Conservation (phyloP, 768 basidiomycete genomes). For the Cystobasidium ongulense region DNA sequence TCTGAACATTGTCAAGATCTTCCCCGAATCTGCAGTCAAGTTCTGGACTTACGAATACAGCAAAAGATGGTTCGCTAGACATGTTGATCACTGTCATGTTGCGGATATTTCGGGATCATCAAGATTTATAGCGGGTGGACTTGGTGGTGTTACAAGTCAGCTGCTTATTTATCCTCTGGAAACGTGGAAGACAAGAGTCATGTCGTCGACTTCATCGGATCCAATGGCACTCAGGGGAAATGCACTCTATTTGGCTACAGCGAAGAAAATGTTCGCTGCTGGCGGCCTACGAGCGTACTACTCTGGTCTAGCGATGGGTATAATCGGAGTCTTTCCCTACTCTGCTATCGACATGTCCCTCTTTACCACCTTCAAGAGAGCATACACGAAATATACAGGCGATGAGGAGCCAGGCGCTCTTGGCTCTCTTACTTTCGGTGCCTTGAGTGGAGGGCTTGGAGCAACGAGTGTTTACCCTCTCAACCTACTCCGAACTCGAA, state of each 20-base stretch:
- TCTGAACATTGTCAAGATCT: conserved; percentile 86
- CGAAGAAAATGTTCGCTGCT: conserved; percentile 63
- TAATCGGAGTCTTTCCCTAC: conserved; percentile 87
- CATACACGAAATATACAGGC: conserved; percentile 75
- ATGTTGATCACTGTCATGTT: conserved; percentile 79
- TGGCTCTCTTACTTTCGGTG: conserved; percentile 67
- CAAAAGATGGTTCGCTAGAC: conserved; percentile 85
- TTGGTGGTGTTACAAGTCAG: conserved; percentile 91
- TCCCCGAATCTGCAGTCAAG: conserved; percentile 92
- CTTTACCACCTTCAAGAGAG: conserved; percentile 87
- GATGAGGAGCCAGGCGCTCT: conserved; percentile 82
- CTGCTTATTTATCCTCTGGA: conserved; percentile 93
- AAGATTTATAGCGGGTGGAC: conserved; percentile 87
- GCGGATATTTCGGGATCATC: conserved; percentile 82
- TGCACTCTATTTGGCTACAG: conserved; percentile 54
- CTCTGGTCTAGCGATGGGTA: conserved; percentile 79
- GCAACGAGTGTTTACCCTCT: conserved; percentile 82
- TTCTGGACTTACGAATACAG: conserved; percentile 91
- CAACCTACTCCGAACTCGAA: conserved; percentile 66
- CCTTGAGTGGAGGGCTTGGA: conserved; percentile 84
- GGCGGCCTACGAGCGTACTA: conserved; percentile 81
- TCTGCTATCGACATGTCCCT: conserved; percentile 84
- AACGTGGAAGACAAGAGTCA: conserved; percentile 97
- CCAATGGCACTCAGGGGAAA: conserved; percentile 47
- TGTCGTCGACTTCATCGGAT: conserved; percentile 62